Conservation (phyloP, 257 asterid species). For the Ligustrum vulgare region DNA sequence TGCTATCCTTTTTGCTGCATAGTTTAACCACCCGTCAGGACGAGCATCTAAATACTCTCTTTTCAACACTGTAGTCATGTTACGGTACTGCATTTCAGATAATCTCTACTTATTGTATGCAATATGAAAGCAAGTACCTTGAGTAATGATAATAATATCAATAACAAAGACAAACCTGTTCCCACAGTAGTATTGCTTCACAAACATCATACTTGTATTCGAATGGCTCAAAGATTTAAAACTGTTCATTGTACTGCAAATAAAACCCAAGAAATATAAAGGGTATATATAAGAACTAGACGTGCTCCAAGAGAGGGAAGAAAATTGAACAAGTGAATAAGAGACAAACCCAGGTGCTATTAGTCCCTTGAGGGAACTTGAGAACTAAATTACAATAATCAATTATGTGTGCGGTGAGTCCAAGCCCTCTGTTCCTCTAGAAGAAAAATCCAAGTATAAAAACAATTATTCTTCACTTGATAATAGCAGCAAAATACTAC, state of each 20-base stretch:
- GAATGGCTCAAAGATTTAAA: constrained; percentile 87
- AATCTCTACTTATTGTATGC: constrained; percentile 31
- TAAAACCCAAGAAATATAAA: constrained; percentile 16
- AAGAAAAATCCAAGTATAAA: constrained; percentile 30
- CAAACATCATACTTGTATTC: constrained; percentile 91
- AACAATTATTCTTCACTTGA: neutral
- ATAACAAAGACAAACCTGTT: constrained; percentile 61
- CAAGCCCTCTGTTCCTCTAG: constrained; percentile 92
- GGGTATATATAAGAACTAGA: constrained; percentile 7
- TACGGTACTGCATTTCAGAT: constrained; percentile 92
- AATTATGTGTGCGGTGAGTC: constrained; percentile 80
- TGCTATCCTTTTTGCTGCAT: constrained; percentile 94
- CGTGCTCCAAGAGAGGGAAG: constrained; percentile 3
- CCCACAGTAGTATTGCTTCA: constrained; percentile 92
- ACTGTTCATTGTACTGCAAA: constrained; percentile 86
- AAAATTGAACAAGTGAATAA: constrained; percentile 21
- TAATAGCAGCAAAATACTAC: neutral
- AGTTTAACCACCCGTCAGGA: constrained; percentile 94
- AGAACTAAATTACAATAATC: constrained; percentile 90
- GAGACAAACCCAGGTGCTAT: constrained; percentile 91
- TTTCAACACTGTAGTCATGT: constrained; percentile 98
- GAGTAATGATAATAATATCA: constrained; percentile 4
- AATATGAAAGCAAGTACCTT: constrained; percentile 18
- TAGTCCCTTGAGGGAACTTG: constrained; percentile 92
- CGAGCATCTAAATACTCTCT: constrained; percentile 94